A percentile compares a stretch with the other conserved stretches of the same genome.
Conservation (phyloP, 1,139 yeast genomes). For the Hyphopichia khmerensis region DNA sequence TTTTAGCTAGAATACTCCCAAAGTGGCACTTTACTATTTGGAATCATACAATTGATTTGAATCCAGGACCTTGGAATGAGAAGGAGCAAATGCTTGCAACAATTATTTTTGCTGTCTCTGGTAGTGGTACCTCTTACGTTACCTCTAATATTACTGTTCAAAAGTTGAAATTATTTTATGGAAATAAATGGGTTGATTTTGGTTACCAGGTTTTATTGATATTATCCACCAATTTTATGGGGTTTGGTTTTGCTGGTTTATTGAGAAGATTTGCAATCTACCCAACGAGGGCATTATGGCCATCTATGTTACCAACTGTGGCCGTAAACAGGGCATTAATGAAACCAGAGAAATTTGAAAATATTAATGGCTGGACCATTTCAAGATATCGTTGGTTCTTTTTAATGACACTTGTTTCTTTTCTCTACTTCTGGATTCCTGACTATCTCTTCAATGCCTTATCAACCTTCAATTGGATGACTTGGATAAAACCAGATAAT, state of each 20-base stretch:
- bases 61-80: conserved; percentile 29
- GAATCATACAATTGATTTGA: conserved; percentile 14
- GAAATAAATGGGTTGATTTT: conserved; percentile 37
- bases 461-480: conserved; percentile 37
- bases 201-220: conserved; percentile 54
- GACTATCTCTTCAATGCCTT: conserved; percentile 31
- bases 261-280: conserved; percentile 56
- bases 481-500: conserved; percentile 35
- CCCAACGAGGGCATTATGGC: conserved; percentile 59
- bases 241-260: conserved; percentile 65
- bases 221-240: conserved; percentile 56
- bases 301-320: conserved; percentile 51
- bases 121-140: conserved; percentile 18
- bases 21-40: conserved; percentile 12
- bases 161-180: conserved; percentile 15
- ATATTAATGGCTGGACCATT: conserved; percentile 37
- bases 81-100: conserved; percentile 32
- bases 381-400: conserved; percentile 32
- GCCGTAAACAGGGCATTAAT: conserved; percentile 58
- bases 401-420: conserved; percentile 19
- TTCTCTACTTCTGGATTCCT: conserved; percentile 36
- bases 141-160: conserved; percentile 19
- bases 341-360: conserved; percentile 39
- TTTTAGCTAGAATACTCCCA: conserved; percentile 21
- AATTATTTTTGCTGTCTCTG: conserved; percentile 18